A percentile compares a stretch with the other conserved stretches of the same genome.
Evolutionary conservation across 1,284 basidiomycete genomes (phyloP).

Genomic region (Puccinia triticina): DNA sequence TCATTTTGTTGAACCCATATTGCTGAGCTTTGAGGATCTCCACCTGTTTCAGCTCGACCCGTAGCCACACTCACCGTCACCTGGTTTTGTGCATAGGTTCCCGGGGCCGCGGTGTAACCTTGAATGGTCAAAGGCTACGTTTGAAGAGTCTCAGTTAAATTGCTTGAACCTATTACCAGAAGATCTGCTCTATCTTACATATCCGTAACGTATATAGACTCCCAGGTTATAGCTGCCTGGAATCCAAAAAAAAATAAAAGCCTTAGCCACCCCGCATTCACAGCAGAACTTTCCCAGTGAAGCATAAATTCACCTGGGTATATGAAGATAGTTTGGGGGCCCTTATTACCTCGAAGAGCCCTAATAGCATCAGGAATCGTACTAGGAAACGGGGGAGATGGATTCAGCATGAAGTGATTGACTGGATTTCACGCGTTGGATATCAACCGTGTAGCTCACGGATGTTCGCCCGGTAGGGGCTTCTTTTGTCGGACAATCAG

Average conservation of each 20-base stretch:
- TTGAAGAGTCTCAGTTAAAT: background rate
- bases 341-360: background rate
- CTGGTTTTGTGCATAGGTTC: background rate
- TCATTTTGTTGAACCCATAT: constrained; percentile 15
- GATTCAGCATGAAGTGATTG: background rate
- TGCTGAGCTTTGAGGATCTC: constrained; percentile 34
- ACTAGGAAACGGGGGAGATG: background rate
- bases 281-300: background rate
- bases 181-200: constrained; percentile 1
- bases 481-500: constrained; percentile 28
- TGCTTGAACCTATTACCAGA: background rate
- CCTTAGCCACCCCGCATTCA: no score
- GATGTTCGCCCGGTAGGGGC: constrained; percentile 13
- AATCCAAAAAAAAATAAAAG: background rate
- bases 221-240: background rate
- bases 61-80: constrained; percentile 29
- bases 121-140: constrained; percentile 32
- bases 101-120: constrained; percentile 4
- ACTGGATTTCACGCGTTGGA: background rate
- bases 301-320: constrained; percentile 22
- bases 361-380: constrained; percentile 16
- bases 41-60: constrained; percentile 4
- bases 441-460: background rate
- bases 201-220: constrained; percentile 8
- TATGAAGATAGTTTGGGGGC: constrained; percentile 26